Evolutionary conservation across 352 stramenopile genomes (phyloP).

Genomic region (Globisporangium mamillatum): DNA sequence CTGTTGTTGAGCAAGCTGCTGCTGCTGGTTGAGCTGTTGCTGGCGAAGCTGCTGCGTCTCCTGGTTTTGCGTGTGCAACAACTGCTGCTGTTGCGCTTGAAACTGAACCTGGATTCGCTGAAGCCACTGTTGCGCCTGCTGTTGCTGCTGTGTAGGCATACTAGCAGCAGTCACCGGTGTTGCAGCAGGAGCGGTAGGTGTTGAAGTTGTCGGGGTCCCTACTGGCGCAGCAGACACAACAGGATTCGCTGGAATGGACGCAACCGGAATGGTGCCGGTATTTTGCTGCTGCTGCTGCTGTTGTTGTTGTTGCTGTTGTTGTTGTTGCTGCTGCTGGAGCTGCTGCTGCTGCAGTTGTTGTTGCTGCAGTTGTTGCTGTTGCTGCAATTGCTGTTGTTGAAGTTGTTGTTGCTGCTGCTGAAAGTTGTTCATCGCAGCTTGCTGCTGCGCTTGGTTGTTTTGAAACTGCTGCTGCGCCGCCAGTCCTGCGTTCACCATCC

Average conservation of each 20-base stretch:
- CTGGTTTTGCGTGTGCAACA: constrained; percentile 72
- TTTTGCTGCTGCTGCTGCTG: constrained; percentile 15
- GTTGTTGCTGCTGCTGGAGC: constrained; percentile 20
- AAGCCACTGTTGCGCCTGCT: constrained; percentile 79
- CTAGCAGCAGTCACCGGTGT: constrained; percentile 15
- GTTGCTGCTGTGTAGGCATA: constrained; percentile 44
- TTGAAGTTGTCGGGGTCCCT: not conserved
- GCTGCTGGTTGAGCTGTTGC: constrained; percentile 73
- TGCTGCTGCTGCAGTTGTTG: constrained; percentile 14
- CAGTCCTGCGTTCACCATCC: constrained; percentile 12
- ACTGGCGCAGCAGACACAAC: constrained; percentile 7
- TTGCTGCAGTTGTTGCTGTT: constrained; percentile 13
- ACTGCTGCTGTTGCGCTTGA: constrained; percentile 69
- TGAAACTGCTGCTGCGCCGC: constrained; percentile 25
- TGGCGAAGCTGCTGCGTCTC: constrained; percentile 76
- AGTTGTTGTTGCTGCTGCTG: constrained; percentile 39
- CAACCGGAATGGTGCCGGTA: constrained; percentile 8
- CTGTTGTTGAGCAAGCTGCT: constrained; percentile 69
- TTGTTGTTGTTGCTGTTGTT: constrained; percentile 19
- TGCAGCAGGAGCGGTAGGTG: constrained; percentile 12
- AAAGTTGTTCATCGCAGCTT: constrained; percentile 50
- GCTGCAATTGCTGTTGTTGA: constrained; percentile 15
- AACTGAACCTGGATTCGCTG: constrained; percentile 82
- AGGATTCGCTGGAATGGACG: constrained; percentile 11
- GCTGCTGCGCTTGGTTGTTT: constrained; percentile 26